These are phyloP conservation scores for Hygrocybe coccinea DNA, from an alignment of 768 basidiomycete species.

Conservation along the genomic window DNA sequence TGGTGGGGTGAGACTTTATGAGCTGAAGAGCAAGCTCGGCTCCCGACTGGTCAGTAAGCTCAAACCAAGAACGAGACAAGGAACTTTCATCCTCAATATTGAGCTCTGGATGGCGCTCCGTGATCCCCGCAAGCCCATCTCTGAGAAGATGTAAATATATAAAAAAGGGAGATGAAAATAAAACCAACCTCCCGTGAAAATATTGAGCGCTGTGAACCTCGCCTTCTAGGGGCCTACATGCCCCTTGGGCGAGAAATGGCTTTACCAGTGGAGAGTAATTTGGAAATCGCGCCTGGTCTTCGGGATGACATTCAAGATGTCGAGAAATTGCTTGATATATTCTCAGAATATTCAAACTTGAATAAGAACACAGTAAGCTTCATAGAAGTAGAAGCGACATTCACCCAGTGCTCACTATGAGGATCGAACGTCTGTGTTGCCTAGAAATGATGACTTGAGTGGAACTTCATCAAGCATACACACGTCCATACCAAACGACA, in stretches of 20 bases:
- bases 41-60: constrained; percentile 42
- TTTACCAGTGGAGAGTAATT: constrained; percentile 50
- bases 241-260: constrained; percentile 63
- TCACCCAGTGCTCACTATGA: constrained; percentile 46
- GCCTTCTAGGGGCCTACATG: constrained; percentile 63
- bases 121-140: constrained; percentile 64
- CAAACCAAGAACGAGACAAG: constrained; percentile 41
- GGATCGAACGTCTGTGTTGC: constrained; percentile 64
- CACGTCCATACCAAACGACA: constrained; percentile 61
- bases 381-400: constrained; percentile 1
- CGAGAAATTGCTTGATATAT: constrained; percentile 62
- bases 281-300: constrained; percentile 52
- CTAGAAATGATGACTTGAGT: constrained; percentile 30
- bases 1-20: constrained; percentile 44
- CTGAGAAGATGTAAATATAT: constrained; percentile 31
- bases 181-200: constrained; percentile 71
- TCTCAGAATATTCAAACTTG: constrained; percentile 70
- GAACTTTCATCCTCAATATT: constrained; percentile 25
- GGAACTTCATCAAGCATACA: neutral
- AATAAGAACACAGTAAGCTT: neutral
- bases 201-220: constrained; percentile 72
- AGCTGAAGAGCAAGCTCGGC: constrained; percentile 53
- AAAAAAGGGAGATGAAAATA: neutral
- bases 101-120: constrained; percentile 62
- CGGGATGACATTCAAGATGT: constrained; percentile 53